phyloP scores from a whole-genome alignment of 805 yeast genomes.

The Priceomyces castillae region DNA sequence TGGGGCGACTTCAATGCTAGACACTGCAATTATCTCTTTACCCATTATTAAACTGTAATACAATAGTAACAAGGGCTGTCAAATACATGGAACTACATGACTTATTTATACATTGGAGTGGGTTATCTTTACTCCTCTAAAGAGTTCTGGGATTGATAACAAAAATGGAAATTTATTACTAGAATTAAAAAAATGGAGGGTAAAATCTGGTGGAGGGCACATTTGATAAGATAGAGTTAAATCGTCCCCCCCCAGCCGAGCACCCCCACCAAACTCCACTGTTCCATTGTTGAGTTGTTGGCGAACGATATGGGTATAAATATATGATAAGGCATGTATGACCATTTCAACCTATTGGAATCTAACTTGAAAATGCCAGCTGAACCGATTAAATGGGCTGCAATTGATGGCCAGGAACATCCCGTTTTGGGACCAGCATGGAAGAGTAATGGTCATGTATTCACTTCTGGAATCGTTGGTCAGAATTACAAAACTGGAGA shows the following conservation, averaged over 20 bases:
- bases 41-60: conserved; percentile 1
- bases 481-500: conserved; percentile 37
- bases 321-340: not conserved
- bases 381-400: conserved; percentile 23
- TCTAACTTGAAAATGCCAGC: conserved; percentile 13
- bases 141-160: not conserved
- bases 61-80: not conserved
- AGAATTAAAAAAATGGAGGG: not conserved
- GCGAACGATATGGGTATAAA: not conserved
- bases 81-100: not conserved
- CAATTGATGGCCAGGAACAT: conserved; percentile 29
- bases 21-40: not conserved
- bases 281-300: not conserved
- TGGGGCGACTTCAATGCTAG: conserved; percentile 6
- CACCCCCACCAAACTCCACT: not conserved
- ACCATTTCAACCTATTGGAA: no score
- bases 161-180: not conserved
- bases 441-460: conserved; percentile 30
- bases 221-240: not conserved
- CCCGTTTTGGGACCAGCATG: conserved; percentile 30
- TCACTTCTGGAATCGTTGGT: conserved; percentile 51
- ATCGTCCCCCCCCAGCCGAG: not conserved
- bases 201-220: not conserved
- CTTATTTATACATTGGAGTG: not conserved
- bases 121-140: not conserved